A percentile compares a stretch with the other conserved stretches of the same genome.
Conservation (phyloP, 2,329 filamentous ascomycete species). For the Claviceps fusiformis region DNA sequence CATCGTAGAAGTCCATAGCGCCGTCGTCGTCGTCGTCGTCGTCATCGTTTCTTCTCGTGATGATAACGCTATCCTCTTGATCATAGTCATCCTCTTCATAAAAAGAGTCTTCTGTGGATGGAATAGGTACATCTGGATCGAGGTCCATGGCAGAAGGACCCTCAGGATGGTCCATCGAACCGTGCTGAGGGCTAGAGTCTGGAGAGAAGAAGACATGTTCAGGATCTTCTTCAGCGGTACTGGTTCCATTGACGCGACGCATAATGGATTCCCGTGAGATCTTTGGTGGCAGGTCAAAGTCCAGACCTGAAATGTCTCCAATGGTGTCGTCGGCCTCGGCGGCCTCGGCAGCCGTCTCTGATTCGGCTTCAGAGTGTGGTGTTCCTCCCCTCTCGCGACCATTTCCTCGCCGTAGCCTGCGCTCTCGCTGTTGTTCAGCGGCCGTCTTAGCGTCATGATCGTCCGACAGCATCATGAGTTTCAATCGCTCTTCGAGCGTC, state of each 20-base stretch:
- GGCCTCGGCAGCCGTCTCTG: constrained; percentile 18
- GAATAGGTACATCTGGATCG: constrained; percentile 83
- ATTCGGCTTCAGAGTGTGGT: constrained; percentile 26
- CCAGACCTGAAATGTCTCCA: constrained; percentile 45
- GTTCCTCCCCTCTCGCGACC: constrained; percentile 36
- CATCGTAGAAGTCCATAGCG: constrained; percentile 49
- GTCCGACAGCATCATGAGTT: constrained; percentile 76
- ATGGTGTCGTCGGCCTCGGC: constrained; percentile 46
- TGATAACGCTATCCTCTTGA: constrained; percentile 46
- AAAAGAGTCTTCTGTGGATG: constrained; percentile 63
- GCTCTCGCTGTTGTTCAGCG: constrained; percentile 53
- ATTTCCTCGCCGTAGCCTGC: constrained; percentile 51
- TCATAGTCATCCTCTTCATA: constrained; percentile 39
- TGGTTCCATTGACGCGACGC: constrained; percentile 63
- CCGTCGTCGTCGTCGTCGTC: constrained; percentile 47
- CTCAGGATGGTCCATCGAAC: constrained; percentile 24
- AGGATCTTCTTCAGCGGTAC: constrained; percentile 41
- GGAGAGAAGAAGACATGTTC: constrained; percentile 53
- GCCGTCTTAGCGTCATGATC: constrained; percentile 43
- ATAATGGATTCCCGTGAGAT: constrained; percentile 93
- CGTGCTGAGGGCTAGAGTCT: constrained; percentile 42
- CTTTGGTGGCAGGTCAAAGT: constrained; percentile 56
- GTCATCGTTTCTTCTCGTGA: constrained; percentile 45
- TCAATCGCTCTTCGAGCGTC: constrained; percentile 73
- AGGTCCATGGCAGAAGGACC: constrained; percentile 21